Conservation (phyloP, 73 alveolate species). For the Tetrahymena borealis region DNA sequence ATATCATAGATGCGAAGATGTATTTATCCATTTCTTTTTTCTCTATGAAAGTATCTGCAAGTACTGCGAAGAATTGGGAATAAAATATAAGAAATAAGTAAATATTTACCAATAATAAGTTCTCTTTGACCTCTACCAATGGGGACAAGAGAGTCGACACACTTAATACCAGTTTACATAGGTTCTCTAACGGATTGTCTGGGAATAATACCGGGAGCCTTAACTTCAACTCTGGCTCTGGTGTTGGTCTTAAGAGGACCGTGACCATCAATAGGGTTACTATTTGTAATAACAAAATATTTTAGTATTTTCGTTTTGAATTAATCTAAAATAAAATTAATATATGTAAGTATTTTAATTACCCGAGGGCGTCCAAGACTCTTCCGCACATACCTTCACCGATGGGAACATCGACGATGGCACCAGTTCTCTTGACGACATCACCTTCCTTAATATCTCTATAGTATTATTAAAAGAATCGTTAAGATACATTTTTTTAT, state of each 20-base stretch:
- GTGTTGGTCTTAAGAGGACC: slow-evolving; percentile 76
- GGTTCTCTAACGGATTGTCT: slow-evolving; percentile 97
- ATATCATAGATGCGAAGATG: no score
- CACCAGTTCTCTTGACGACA: slow-evolving; percentile 89
- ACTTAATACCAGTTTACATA: slow-evolving; percentile 89
- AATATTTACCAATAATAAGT: slow-evolving; percentile 62
- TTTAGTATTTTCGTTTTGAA: not conserved
- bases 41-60: no score
- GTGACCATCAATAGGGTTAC: slow-evolving; percentile 87
- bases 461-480: not conserved
- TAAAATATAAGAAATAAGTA: not conserved
- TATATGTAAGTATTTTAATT: not conserved
- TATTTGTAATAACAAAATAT: not conserved
- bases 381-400: slow-evolving; percentile 93
- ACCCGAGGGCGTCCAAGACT: slow-evolving; percentile 74
- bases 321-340: not conserved
- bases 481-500: not conserved
- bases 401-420: slow-evolving; percentile 89
- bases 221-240: slow-evolving; percentile 80
- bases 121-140: slow-evolving; percentile 98
- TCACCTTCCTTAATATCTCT: slow-evolving; percentile 85
- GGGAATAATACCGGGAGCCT: slow-evolving; percentile 97
- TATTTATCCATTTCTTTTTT: no score
- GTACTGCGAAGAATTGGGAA: not conserved
- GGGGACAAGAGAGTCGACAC: slow-evolving; percentile 93